phyloP scores from a whole-genome alignment of 148 eudicot genomes.

The Dysphania ambrosioides region DNA sequence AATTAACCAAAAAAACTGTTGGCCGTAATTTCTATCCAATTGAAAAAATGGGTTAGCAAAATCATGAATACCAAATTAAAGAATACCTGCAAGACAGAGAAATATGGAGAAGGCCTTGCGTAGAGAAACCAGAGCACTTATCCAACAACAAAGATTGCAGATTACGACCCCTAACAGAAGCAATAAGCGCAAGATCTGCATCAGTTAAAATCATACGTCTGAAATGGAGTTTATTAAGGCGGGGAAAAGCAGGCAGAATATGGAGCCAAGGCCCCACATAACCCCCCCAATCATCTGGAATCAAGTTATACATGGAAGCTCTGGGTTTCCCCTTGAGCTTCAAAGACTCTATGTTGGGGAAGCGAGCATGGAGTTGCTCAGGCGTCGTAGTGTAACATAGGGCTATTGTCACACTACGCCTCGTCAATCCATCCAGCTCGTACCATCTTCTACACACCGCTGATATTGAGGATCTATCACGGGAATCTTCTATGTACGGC shows the following conservation, averaged over 20 bases:
- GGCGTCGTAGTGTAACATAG: slow-evolving; percentile 82
- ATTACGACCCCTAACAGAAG: slow-evolving; percentile 35
- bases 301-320: slow-evolving; percentile 91
- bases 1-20: neutral
- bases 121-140: slow-evolving; percentile 84
- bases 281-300: slow-evolving; percentile 97
- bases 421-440: slow-evolving; percentile 54
- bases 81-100: slow-evolving; percentile 57
- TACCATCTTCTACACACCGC: slow-evolving; percentile 59
- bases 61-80: too few relatives aligned
- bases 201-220: slow-evolving; percentile 87
- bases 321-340: slow-evolving; percentile 87
- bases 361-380: slow-evolving; percentile 45
- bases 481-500: slow-evolving; percentile 53
- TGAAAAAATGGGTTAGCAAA: too few relatives aligned
- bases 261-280: slow-evolving; percentile 71
- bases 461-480: slow-evolving; percentile 64
- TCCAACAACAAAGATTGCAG: slow-evolving; percentile 60
- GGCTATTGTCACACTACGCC: slow-evolving; percentile 75
- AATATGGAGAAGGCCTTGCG: slow-evolving; percentile 71
- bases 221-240: slow-evolving; percentile 61
- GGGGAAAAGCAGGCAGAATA: slow-evolving; percentile 31
- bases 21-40: too few relatives aligned
- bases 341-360: slow-evolving; percentile 64
- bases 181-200: slow-evolving; percentile 59